phyloP scores from a whole-genome alignment of 2,329 filamentous ascomycete genomes.

The Paraconiothyrium brasiliense region DNA sequence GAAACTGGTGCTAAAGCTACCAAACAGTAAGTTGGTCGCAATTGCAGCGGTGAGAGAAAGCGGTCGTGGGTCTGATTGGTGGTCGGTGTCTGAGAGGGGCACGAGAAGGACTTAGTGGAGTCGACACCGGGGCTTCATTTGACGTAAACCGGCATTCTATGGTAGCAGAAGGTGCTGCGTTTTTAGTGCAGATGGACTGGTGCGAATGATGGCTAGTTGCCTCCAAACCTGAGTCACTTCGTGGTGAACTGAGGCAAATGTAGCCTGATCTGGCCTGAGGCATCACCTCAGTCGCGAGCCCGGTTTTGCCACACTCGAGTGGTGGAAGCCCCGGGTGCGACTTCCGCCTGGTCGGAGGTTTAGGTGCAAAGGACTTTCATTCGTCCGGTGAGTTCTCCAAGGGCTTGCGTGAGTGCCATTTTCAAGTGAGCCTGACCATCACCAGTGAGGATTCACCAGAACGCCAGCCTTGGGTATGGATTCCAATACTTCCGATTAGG shows the following conservation, averaged over 20 bases:
- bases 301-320: background rate
- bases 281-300: background rate
- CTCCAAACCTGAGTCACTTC: background rate
- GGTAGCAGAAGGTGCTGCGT: conserved; percentile 1
- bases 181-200: background rate
- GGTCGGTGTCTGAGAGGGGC: background rate
- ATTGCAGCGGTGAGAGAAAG: background rate
- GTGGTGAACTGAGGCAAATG: background rate
- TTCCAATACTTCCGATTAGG: background rate
- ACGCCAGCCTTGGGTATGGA: background rate
- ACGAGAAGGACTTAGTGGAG: background rate
- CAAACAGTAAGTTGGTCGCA: background rate
- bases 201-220: background rate
- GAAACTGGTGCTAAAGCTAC: background rate
- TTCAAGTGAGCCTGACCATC: background rate
- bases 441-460: background rate
- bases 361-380: background rate
- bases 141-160: background rate
- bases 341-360: too few species aligned
- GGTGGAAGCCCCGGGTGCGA: background rate
- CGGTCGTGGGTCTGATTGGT: background rate
- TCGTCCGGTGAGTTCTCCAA: background rate
- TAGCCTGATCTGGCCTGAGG: background rate
- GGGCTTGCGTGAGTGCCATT: too few species aligned
- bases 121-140: background rate